Base-by-base conservation (phyloP, 768 basidiomycete species). In the Phaeolepiota aurea region DNA sequence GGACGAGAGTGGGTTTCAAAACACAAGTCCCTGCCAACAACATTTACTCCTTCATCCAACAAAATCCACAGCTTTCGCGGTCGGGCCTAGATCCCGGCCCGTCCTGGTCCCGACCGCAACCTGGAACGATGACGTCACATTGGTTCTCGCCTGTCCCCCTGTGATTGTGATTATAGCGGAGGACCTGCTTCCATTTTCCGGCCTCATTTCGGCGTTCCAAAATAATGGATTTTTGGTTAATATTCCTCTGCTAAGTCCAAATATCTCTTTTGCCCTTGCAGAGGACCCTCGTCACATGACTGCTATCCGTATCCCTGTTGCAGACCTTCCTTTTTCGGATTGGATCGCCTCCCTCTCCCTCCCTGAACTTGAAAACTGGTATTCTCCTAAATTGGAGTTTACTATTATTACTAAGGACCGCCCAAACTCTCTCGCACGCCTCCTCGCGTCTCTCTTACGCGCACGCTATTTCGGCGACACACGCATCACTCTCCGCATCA, bases 361-460 rank as follows among this genome's bases (percentile, higher is more conserved):
- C 3, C 44, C 59, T 20, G 82, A 87, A 58, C 25, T 28, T 14
- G 16, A 35, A 92, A 89, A 79, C 53, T 92, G 87, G 87, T 70
- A 87, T 47, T 54, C 59, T 2, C 86, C 87, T 7, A 68, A 60
- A 21, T 61, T 91, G 21, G 82, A 84, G 18, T 59, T 91, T 32
- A 76, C 71, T 39, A 69, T 92, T 28, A 83, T 90, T 41, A 91
- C 89, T 0, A 79, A 87, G 49, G 69, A 84, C 51, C 73, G 89
- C 21, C 80, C 87, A 5, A 54, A 59, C 16, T 91, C 90, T 1
- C 72, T 92, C 1, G 52, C 50, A 11, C 79, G 89, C 9, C 68
- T 92, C 0, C 54, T 91, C 7, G 44, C 54, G 12, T 91, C 89
- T 0, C 63, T 89, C 2, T 59, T 64, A 9, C 55, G 47, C 3